Percentiles rank a stretch among this genome's conserved stretches.
Evolutionary conservation across 495 filamentous ascomycete species (phyloP).

Genomic region (Gamarada debralockiae): DNA sequence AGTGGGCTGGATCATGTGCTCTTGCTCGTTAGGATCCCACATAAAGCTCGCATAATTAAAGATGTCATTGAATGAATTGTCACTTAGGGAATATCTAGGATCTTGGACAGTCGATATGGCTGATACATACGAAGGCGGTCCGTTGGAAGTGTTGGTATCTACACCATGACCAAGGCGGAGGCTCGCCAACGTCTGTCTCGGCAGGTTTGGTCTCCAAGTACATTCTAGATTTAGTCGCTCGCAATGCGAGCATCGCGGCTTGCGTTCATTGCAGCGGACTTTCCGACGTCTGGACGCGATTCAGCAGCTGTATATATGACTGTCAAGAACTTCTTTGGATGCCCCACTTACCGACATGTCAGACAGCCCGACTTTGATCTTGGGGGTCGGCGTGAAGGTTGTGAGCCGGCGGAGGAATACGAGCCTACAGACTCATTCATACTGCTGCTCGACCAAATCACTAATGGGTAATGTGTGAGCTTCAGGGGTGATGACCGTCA

Average conservation of each 20-base stretch:
- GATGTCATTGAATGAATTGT: conserved; percentile 29
- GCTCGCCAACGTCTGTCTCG: conserved; percentile 10
- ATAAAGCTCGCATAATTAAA: conserved; percentile 37
- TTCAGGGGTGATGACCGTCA: too few relatives aligned
- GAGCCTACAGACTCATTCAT: too few relatives aligned
- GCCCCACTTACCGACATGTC: conserved; percentile 24
- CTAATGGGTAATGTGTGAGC: too few relatives aligned
- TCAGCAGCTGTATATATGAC: conserved; percentile 8
- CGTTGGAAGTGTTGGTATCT: neutral
- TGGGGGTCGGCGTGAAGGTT: conserved; percentile 13
- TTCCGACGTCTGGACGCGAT: conserved; percentile 21
- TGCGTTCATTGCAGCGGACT: conserved; percentile 36
- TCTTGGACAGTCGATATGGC: conserved; percentile 3
- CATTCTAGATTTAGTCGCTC: conserved; percentile 30
- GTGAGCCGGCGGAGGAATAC: too few relatives aligned
- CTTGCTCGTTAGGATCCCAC: conserved; percentile 29
- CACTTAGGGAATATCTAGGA: conserved; percentile 1
- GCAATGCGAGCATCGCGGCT: conserved; percentile 35
- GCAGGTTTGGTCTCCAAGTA: conserved; percentile 18
- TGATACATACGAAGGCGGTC: neutral
- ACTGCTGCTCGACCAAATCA: too few relatives aligned
- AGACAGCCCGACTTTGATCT: conserved; percentile 24
- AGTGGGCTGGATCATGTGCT: conserved; percentile 12
- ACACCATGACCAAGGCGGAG: too few relatives aligned
- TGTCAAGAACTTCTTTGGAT: conserved; percentile 3